phyloP scores from a whole-genome alignment of 192 early-diverging fungal genomes.

The Coemansia sp. region DNA sequence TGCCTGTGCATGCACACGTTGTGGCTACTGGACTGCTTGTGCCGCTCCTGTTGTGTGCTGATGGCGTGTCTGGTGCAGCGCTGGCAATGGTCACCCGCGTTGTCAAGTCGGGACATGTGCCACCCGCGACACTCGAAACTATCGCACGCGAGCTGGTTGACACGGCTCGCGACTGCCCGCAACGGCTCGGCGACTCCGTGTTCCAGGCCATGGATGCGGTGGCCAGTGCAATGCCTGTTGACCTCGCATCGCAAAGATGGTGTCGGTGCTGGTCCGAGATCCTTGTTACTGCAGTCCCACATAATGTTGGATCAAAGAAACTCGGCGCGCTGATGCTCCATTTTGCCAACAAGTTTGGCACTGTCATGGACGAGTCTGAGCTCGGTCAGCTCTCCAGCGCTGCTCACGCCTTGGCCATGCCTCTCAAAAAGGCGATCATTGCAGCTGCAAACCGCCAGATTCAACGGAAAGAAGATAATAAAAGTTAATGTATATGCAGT shows the following conservation, averaged over 20 bases:
- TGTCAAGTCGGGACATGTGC: too few relatives aligned
- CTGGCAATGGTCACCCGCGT: too few relatives aligned
- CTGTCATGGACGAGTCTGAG: constrained; percentile 3
- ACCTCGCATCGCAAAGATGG: background rate
- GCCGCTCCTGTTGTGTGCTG: too few relatives aligned
- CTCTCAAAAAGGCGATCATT: constrained; percentile 33
- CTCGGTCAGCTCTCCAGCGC: constrained; percentile 20
- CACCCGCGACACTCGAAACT: too few relatives aligned
- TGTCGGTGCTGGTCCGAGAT: constrained; percentile 22
- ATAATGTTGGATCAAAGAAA: constrained; percentile 20
- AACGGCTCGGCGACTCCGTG: constrained; percentile 2
- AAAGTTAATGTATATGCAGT: too few relatives aligned
- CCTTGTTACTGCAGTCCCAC: constrained; percentile 9
- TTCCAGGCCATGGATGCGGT: constrained; percentile 35
- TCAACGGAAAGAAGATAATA: too few relatives aligned
- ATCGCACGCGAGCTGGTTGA: too few relatives aligned
- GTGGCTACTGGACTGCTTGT: constrained; percentile 24
- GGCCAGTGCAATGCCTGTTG: constrained; percentile 13
- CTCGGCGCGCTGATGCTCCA: constrained; percentile 35
- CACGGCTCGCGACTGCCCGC: too few relatives aligned
- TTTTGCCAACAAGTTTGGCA: constrained; percentile 44
- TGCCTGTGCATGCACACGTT: constrained; percentile 9
- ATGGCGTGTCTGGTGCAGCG: too few relatives aligned
- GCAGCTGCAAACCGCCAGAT: too few relatives aligned
- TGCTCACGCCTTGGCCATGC: constrained; percentile 18